Evolutionary conservation across 495 filamentous ascomycete genomes (phyloP), one percentile per base, ranked within the genome.

Genomic region (Lepraria neglecta): DNA sequence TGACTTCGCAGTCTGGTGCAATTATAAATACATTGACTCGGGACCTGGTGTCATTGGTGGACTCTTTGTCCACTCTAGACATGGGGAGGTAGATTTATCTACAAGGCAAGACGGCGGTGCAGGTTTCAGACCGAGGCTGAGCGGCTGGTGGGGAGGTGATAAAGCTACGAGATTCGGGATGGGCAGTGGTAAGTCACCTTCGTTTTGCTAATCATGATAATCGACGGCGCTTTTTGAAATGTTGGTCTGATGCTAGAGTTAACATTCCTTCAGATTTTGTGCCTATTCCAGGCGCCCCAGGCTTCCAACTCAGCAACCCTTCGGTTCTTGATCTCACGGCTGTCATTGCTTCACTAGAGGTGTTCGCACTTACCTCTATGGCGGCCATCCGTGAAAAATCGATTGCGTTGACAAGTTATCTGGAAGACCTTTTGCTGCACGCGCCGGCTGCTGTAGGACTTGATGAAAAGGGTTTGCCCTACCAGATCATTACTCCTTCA

Each of bases 1-100:
- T 31, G 94, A 98, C 72, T 95, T 95, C 60, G 91, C 94, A 4
- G 88, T 80, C n/a, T 98, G 94, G 94, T 98, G 94, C 73, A 89
- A 81, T 54, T 98, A 98, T 77, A 98, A 98, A 74, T 98, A 98
- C 70, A 80, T 98, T 61, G 97, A 96, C 69, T 82, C 83, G 56
- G 95, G 95, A 0, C 92, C 94, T 1, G 94, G 94, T 35, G 83
- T 83, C 31, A 95, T 95, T 68, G 92, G 83, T 21, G 91, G 89
- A 6, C 71, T 91, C 24, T 98, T 97, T 66, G 89, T 98, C 24
- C 90, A 98, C 70, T 82, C 87, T 50, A 80, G 77, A 52, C 84
- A 96, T 69, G 83, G 85, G 12, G 66, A 70, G 67, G 70, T 86
- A 68, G 67, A 80, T 65, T 53, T 76, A 68, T 60, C 68, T 59